A percentile compares a stretch with the other conserved stretches of the same genome.
Conservation (phyloP, 306 rosid genomes). For the Myrica gale region DNA sequence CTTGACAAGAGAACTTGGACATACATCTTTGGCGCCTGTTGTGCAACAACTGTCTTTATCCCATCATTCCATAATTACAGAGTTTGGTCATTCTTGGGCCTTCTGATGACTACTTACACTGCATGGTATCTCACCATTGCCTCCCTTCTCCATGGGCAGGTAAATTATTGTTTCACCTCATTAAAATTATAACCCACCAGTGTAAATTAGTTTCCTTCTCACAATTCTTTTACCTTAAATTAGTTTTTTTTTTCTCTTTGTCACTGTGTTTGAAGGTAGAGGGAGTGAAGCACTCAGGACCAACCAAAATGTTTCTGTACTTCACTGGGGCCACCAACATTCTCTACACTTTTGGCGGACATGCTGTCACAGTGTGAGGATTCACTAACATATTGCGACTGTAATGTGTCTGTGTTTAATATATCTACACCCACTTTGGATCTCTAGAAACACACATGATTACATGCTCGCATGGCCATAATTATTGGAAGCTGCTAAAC, state of each 20-base stretch:
- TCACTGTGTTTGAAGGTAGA: slow-evolving; percentile 48
- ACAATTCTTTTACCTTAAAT: neutral
- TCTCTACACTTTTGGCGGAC: slow-evolving; percentile 98
- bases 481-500: slow-evolving; percentile 3
- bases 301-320: slow-evolving; percentile 83
- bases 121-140: slow-evolving; percentile 98
- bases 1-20: slow-evolving; percentile 99
- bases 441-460: neutral
- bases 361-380: slow-evolving; percentile 95
- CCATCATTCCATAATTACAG: slow-evolving; percentile 97
- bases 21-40: slow-evolving; percentile 93
- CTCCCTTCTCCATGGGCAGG: slow-evolving; percentile 88
- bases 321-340: slow-evolving; percentile 98
- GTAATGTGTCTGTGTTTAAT: neutral
- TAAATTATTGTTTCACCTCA: slow-evolving; percentile 17
- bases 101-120: slow-evolving; percentile 87
- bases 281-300: slow-evolving; percentile 96
- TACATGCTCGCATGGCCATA: neutral
- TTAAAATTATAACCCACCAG: neutral
- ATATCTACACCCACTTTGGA: neutral
- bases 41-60: slow-evolving; percentile 93
- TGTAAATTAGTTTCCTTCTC: neutral
- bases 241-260: neutral
- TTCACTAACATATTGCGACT: neutral
- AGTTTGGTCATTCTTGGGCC: slow-evolving; percentile 94